Evolutionary conservation across 768 basidiomycete genomes (phyloP).

Genomic region (Tylopilus subfusipes): DNA sequence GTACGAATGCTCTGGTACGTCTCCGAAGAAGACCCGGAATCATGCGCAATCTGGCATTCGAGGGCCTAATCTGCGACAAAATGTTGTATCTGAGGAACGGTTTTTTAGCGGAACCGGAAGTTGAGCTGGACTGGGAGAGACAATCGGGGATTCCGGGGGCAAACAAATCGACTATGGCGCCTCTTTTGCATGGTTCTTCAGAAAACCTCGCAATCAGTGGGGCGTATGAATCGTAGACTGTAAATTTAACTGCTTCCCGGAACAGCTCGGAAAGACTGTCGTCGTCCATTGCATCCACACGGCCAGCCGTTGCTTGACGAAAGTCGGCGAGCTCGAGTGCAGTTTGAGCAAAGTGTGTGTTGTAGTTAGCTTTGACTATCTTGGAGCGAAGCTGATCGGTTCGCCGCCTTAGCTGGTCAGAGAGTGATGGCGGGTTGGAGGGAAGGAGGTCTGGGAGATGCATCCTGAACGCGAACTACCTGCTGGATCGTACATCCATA

Average conservation of each 20-base stretch:
- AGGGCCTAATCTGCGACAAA: background rate
- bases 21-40: background rate
- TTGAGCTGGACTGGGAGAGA: slow-evolving; percentile 12
- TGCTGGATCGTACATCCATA: too few relatives aligned
- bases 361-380: background rate
- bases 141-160: slow-evolving; percentile 18
- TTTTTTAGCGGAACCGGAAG: slow-evolving; percentile 11
- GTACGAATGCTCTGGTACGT: background rate
- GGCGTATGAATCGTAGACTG: slow-evolving; percentile 12
- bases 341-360: slow-evolving; percentile 3
- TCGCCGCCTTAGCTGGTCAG: background rate
- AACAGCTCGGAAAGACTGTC: slow-evolving; percentile 2
- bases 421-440: background rate
- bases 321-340: background rate
- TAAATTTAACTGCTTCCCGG: slow-evolving; percentile 6
- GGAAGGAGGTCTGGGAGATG: background rate
- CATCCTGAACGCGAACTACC: too few relatives aligned
- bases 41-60: background rate
- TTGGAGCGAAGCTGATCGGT: background rate
- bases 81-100: slow-evolving; percentile 8
- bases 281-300: background rate
- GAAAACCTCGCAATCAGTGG: slow-evolving; percentile 10
- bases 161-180: slow-evolving; percentile 4
- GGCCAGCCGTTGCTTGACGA: background rate
- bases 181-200: background rate